Conservation (phyloP, 129 eudicot genomes). For the Heracleum sosnowskyi region DNA sequence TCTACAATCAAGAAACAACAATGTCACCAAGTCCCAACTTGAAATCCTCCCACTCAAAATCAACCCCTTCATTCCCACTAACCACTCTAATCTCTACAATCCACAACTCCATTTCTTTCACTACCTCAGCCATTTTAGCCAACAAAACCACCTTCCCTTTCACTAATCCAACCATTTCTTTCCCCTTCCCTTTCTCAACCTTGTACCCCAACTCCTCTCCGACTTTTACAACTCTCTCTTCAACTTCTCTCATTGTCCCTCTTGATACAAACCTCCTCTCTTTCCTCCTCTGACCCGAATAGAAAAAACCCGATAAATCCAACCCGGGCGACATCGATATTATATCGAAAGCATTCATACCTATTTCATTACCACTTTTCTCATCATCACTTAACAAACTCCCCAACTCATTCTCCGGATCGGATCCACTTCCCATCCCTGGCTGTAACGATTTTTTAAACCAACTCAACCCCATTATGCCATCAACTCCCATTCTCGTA, state of each 20-base stretch:
- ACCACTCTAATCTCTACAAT: conserved; percentile 63
- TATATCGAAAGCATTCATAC: conserved; percentile 76
- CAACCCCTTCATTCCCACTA: conserved; percentile 40
- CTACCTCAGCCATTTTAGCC: conserved; percentile 50
- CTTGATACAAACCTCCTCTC: conserved; percentile 49
- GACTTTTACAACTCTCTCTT: conserved; percentile 38
- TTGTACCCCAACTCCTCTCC: conserved; percentile 49
- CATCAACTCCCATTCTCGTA: conserved; percentile 45
- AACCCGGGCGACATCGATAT: conserved; percentile 78
- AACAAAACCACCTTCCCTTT: conserved; percentile 48
- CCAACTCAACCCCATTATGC: conserved; percentile 46
- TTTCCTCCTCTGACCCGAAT: conserved; percentile 22
- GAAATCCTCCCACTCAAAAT: conserved; percentile 60
- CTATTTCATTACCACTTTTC: neutral
- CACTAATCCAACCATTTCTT: conserved; percentile 34
- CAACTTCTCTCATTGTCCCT: conserved; percentile 33
- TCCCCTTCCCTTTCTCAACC: conserved; percentile 34
- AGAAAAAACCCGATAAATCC: conserved; percentile 65
- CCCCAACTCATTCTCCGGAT: conserved; percentile 6
- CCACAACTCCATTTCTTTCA: conserved; percentile 47
- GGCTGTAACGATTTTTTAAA: conserved; percentile 36
- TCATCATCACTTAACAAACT: conserved; percentile 10
- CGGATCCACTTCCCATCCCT: neutral
- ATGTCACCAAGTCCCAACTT: conserved; percentile 46
- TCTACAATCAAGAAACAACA: conserved; percentile 27